These are phyloP conservation scores for Dendrobium officinale DNA, from an alignment of 106 monocot species.

Conservation along the genomic window DNA sequence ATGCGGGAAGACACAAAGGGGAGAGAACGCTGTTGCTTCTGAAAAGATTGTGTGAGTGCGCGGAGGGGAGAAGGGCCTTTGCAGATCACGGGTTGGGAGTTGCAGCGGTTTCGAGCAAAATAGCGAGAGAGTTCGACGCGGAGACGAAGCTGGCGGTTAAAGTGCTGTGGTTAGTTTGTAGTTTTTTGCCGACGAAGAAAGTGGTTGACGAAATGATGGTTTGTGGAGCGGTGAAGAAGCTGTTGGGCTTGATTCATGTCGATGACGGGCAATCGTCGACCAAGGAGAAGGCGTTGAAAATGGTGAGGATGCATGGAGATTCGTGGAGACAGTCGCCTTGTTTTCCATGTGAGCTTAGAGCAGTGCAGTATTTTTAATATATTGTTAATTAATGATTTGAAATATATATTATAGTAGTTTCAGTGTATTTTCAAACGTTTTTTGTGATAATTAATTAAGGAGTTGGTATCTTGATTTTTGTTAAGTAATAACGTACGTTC, in stretches of 20 bases:
- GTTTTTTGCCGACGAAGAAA: slow-evolving; percentile 36
- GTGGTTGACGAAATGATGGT: slow-evolving; percentile 62
- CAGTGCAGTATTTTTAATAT: not conserved
- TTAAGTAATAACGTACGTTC: too few species aligned
- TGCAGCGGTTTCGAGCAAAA: slow-evolving; percentile 52
- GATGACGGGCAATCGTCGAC: slow-evolving; percentile 33
- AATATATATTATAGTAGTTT: too few species aligned
- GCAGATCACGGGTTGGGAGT: slow-evolving; percentile 54
- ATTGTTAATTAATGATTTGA: too few species aligned
- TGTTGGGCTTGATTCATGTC: slow-evolving; percentile 45
- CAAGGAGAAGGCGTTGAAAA: slow-evolving; percentile 49
- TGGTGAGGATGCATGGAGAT: slow-evolving; percentile 45
- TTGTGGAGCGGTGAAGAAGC: slow-evolving; percentile 53
- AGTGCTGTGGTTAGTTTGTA: slow-evolving; percentile 59
- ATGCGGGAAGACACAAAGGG: slow-evolving; percentile 36
- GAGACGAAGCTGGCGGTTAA: slow-evolving; percentile 65
- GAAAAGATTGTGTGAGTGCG: slow-evolving; percentile 58
- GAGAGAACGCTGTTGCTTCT: slow-evolving; percentile 54
- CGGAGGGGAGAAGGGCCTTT: slow-evolving; percentile 66
- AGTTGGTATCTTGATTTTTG: too few species aligned
- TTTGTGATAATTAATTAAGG: too few species aligned
- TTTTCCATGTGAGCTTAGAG: slow-evolving; percentile 35
- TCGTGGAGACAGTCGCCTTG: slow-evolving; percentile 64
- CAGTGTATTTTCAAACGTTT: too few species aligned
- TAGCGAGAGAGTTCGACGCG: slow-evolving; percentile 50